Evolutionary conservation across 768 basidiomycete genomes (phyloP).

Genomic region (Boletus rubropictus): DNA sequence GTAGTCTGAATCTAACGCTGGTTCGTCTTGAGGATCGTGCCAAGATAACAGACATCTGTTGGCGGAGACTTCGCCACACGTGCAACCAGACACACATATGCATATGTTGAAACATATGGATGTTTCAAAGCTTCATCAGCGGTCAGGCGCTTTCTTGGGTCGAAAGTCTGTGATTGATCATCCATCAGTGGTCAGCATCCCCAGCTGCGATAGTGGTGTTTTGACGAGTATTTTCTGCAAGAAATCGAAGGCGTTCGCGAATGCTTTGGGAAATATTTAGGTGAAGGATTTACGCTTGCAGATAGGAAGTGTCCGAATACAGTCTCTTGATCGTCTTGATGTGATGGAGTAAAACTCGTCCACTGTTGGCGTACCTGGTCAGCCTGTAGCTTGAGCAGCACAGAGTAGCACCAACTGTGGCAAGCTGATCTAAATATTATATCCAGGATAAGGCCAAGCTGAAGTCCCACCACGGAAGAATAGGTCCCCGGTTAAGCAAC

Average conservation of each 20-base stretch:
- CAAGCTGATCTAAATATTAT: no score
- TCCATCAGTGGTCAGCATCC: background rate
- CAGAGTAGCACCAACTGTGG: constrained; percentile 8
- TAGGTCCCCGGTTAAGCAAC: constrained; percentile 73
- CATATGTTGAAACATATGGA: constrained; percentile 78
- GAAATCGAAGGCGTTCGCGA: constrained; percentile 70
- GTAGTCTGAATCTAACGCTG: constrained; percentile 72
- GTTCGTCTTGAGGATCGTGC: constrained; percentile 91
- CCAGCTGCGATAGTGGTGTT: constrained; percentile 28
- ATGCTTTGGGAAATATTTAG: no score
- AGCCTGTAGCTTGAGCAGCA: constrained; percentile 18
- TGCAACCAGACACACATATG: constrained; percentile 33
- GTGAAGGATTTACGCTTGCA: constrained; percentile 66
- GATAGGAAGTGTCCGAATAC: constrained; percentile 82
- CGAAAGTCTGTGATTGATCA: constrained; percentile 56
- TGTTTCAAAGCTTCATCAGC: constrained; percentile 80
- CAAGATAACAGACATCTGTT: constrained; percentile 28
- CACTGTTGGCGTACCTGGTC: constrained; percentile 68
- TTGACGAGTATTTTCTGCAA: constrained; percentile 61
- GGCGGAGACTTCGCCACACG: background rate
- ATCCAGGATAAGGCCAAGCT: constrained; percentile 82
- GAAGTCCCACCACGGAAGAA: constrained; percentile 90
- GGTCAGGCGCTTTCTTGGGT: constrained; percentile 78
- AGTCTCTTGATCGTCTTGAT: constrained; percentile 76
- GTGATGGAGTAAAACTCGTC: constrained; percentile 92